Percentiles rank a stretch among this genome's conserved stretches.
Evolutionary conservation across 768 basidiomycete genomes (phyloP).

Genomic region (Rhodotorula toruloides): DNA sequence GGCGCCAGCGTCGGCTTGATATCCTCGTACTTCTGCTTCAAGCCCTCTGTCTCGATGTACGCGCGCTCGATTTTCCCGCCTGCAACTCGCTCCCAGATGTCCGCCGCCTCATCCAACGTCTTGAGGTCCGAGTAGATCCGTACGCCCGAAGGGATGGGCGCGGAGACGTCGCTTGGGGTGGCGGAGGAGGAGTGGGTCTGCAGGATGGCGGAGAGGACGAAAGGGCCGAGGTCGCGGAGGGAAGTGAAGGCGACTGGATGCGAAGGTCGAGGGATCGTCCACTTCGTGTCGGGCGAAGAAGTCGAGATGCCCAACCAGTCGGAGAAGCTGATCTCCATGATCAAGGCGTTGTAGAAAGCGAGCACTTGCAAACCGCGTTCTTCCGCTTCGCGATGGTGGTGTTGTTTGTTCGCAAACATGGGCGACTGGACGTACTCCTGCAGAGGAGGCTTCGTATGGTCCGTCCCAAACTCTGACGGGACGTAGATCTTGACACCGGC

Average conservation of each 20-base stretch:
- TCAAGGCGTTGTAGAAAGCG: conserved; percentile 7
- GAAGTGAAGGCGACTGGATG: conserved; percentile 22
- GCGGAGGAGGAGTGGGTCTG: background rate
- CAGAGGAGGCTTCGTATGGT: background rate
- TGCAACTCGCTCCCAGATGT: conserved; percentile 2
- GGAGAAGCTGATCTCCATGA: conserved; percentile 13
- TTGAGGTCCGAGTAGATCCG: conserved; percentile 4
- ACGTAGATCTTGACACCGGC: conserved; percentile 13
- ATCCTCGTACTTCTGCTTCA: conserved; percentile 9
- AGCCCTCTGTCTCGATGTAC: background rate
- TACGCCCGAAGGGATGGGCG: conserved; percentile 1
- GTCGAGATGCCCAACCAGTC: conserved; percentile 15
- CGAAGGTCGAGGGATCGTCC: conserved; percentile 10
- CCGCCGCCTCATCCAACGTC: conserved; percentile 8
- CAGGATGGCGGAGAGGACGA: conserved; percentile 13
- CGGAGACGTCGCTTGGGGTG: background rate
- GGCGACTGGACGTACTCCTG: background rate
- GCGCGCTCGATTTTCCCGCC: conserved; percentile 1
- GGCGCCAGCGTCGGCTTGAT: conserved; percentile 3
- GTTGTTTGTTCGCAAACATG: conserved; percentile 6
- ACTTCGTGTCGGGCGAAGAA: background rate
- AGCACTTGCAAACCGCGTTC: conserved; percentile 1
- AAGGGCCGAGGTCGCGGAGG: conserved; percentile 7
- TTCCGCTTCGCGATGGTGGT: background rate
- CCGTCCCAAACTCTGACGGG: conserved; percentile 8